Evolutionary conservation across 306 rosid genomes (phyloP).

Genomic region (Adenanthera pavonina): DNA sequence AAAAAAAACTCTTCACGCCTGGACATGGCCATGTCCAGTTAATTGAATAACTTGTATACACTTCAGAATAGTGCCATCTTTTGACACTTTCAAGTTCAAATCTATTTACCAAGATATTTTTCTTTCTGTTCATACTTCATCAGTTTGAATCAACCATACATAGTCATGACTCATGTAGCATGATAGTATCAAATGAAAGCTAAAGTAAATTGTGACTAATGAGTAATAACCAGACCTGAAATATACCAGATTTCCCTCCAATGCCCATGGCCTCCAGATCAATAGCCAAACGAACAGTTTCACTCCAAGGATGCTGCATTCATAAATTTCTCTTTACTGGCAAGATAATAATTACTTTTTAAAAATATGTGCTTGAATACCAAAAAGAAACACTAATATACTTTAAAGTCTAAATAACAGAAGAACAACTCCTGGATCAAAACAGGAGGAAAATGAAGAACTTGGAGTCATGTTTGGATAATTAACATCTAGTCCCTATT

Average conservation of each 20-base stretch:
- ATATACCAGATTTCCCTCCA: constrained; percentile 94
- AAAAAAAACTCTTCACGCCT: neutral
- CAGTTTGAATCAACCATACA: constrained; percentile 15
- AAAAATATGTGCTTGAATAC: constrained; percentile 27
- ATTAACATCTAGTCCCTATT: neutral
- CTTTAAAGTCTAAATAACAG: constrained; percentile 13
- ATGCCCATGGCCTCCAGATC: constrained; percentile 98
- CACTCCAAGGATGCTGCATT: constrained; percentile 94
- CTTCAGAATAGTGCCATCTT: neutral
- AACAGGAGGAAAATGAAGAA: constrained; percentile 7
- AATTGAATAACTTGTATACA: neutral
- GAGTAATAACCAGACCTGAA: constrained; percentile 72
- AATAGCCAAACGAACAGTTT: constrained; percentile 74
- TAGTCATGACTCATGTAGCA: constrained; percentile 20
- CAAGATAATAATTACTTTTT: constrained; percentile 2
- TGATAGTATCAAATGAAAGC: constrained; percentile 14
- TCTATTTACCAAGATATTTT: neutral
- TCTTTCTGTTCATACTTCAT: neutral
- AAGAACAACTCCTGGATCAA: constrained; percentile 10
- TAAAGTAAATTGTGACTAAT: constrained; percentile 29
- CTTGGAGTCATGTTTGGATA: neutral
- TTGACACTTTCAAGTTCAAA: neutral
- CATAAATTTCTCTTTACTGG: constrained; percentile 33
- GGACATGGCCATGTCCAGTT: neutral
- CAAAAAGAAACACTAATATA: neutral